Percentiles rank a stretch among this genome's conserved stretches.
phyloP scores from a whole-genome alignment of 805 yeast species.

The Saturnispora ahearnii region DNA sequence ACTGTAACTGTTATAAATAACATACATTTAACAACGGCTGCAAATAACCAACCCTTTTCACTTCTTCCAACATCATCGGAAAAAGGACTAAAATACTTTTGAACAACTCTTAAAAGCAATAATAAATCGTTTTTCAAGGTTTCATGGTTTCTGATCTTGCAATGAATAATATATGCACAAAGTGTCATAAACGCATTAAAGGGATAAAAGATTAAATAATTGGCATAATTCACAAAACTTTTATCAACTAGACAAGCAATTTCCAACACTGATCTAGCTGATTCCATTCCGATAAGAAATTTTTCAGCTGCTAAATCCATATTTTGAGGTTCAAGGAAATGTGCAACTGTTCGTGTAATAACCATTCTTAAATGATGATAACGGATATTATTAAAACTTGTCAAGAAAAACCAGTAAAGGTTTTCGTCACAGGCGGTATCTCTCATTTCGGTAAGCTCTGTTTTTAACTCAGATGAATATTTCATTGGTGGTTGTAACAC shows the following conservation, averaged over 20 bases:
- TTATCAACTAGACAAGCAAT: slow-evolving; percentile 14
- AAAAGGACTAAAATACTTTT: slow-evolving; percentile 13
- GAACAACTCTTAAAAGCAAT: slow-evolving; percentile 17
- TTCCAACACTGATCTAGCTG: slow-evolving; percentile 23
- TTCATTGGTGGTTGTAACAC: slow-evolving; percentile 17
- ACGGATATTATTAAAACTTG: slow-evolving; percentile 17
- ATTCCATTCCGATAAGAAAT: slow-evolving; percentile 1
- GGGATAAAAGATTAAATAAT: slow-evolving; percentile 23
- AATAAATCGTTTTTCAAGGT: slow-evolving; percentile 19
- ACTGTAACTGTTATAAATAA: slow-evolving; percentile 17
- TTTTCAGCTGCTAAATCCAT: background rate
- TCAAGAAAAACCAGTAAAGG: slow-evolving; percentile 8
- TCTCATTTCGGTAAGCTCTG: slow-evolving; percentile 8
- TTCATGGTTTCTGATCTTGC: slow-evolving; percentile 8
- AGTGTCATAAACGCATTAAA: slow-evolving; percentile 26
- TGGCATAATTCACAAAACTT: slow-evolving; percentile 12
- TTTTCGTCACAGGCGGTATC: slow-evolving; percentile 3
- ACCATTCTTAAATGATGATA: slow-evolving; percentile 23
- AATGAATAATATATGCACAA: slow-evolving; percentile 21
- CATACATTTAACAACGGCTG: slow-evolving; percentile 16
- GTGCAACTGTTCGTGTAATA: slow-evolving; percentile 18
- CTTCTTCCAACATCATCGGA: slow-evolving; percentile 5
- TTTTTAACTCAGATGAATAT: slow-evolving; percentile 7
- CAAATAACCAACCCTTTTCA: slow-evolving; percentile 16
- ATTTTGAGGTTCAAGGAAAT: background rate